Evolutionary conservation across 768 basidiomycete genomes (phyloP).

Genomic region (Calocybe gangraenosa): DNA sequence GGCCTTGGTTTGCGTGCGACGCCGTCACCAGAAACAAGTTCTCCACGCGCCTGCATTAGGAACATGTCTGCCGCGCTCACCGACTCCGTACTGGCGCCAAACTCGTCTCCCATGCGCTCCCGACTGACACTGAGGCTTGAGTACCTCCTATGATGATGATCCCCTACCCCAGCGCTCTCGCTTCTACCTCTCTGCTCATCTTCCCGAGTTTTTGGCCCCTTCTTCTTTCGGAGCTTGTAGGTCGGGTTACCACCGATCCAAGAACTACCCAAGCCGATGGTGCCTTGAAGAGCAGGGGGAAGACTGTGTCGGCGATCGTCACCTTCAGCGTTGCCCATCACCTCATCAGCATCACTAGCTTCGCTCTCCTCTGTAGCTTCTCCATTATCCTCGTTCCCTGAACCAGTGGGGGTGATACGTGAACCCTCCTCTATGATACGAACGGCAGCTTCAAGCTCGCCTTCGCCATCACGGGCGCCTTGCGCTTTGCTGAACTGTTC

Average conservation of each 20-base stretch:
- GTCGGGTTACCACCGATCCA: constrained; percentile 80
- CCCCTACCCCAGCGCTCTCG: constrained; percentile 11
- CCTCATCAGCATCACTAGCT: constrained; percentile 19
- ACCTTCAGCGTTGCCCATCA: constrained; percentile 18
- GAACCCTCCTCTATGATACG: constrained; percentile 27
- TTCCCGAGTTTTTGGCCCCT: constrained; percentile 39
- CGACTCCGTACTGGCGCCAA: constrained; percentile 20
- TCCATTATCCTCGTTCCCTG: constrained; percentile 13
- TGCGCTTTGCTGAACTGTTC: constrained; percentile 73
- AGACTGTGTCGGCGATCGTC: constrained; percentile 11
- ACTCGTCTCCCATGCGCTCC: constrained; percentile 19
- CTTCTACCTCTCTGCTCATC: constrained; percentile 29
- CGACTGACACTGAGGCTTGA: constrained; percentile 20
- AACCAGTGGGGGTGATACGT: constrained; percentile 3
- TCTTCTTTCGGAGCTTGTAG: constrained; percentile 89
- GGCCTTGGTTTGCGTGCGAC: constrained; percentile 26
- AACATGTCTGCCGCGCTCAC: constrained; percentile 68
- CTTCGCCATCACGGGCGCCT: constrained; percentile 36
- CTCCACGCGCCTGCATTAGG: constrained; percentile 54
- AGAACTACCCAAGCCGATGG: constrained; percentile 54
- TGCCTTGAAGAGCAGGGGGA: constrained; percentile 18
- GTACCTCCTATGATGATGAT: constrained; percentile 11
- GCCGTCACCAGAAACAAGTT: constrained; percentile 35
- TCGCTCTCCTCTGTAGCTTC: constrained; percentile 23
- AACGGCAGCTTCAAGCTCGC: constrained; percentile 33